Evolutionary conservation across 495 filamentous ascomycete genomes (phyloP).

Genomic region (Xanthoparmelia taractica): DNA sequence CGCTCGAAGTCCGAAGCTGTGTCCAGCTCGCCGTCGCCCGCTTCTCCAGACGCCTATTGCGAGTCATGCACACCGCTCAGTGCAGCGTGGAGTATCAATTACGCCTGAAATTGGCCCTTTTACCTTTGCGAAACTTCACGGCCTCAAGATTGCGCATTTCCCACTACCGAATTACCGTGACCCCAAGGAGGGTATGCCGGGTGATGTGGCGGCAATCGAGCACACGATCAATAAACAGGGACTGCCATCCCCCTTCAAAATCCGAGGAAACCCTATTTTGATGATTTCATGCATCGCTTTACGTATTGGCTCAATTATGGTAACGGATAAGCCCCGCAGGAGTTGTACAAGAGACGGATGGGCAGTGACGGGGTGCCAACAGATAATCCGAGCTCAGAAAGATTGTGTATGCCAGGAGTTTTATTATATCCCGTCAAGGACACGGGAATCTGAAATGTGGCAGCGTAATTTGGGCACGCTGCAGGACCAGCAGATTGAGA

Average conservation of each 20-base stretch:
- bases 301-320: too few relatives aligned
- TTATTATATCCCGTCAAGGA: too few relatives aligned
- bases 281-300: background rate
- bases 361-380: too few relatives aligned
- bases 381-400: too few relatives aligned
- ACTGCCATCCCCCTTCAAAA: background rate
- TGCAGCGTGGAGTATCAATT: background rate
- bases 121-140: background rate
- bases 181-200: background rate
- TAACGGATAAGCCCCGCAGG: too few relatives aligned
- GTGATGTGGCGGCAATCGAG: background rate
- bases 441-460: too few relatives aligned
- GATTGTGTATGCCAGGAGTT: too few relatives aligned
- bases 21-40: conserved; percentile 1
- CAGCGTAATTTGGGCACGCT: too few relatives aligned
- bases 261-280: background rate
- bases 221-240: background rate
- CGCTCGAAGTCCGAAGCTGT: background rate
- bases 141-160: background rate
- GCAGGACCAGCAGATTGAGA: too few relatives aligned
- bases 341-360: too few relatives aligned
- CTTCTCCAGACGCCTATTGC: background rate
- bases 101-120: background rate
- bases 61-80: background rate
- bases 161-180: background rate